Evolutionary conservation across 257 asterid species (phyloP), one percentile per base, ranked within the genome.

Genomic region (Linaria vulgaris): DNA sequence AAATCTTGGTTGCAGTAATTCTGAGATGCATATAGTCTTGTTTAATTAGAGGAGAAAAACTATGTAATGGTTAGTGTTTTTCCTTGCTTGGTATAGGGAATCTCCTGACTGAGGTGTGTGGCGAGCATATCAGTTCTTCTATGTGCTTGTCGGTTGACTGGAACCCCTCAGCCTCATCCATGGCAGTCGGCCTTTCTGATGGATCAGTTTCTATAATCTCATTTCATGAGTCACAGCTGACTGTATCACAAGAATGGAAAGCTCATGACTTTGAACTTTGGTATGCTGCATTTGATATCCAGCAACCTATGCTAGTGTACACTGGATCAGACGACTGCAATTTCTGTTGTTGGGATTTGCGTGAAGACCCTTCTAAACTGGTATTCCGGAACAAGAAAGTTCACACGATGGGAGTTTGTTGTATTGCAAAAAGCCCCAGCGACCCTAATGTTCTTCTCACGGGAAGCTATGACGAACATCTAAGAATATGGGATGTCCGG

Each of bases 271-370:
- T 80, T 31, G 99, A 94, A 78, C 65, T 94, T 5, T 94, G 99
- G 99, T 84, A 95, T 3, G 78, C 95, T 56, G 82, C 96, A 22
- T 92, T 80, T 16, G 98, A 92, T 64, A 71, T 75, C 58, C 95
- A 92, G 48, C 91, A 87, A 64, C 95, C 99, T 22, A 74, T 64
- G 61, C 73, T 90, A 12, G 77, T 92, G 24, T 92, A 89, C 80
- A 83, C 96, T 0, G 99, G 99, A 0, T 79, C 95, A 22, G 99
- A 92, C 54, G 99, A 92, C 84, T 92, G 99, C 83, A 89, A 75
- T 65, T 87, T 92, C 67, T 72, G 85, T 52, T 80, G 99, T 74
- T 92, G 97, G 97, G 99, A 92, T 75, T 70, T 82, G 67, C 90
- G 97, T 2, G 84, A 83, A 12, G 75, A 78, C 61, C 87, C 94